These are phyloP conservation scores for Leishmania amazonensis DNA, from an alignment of 208 protist genomes.

Conservation along the genomic window DNA sequence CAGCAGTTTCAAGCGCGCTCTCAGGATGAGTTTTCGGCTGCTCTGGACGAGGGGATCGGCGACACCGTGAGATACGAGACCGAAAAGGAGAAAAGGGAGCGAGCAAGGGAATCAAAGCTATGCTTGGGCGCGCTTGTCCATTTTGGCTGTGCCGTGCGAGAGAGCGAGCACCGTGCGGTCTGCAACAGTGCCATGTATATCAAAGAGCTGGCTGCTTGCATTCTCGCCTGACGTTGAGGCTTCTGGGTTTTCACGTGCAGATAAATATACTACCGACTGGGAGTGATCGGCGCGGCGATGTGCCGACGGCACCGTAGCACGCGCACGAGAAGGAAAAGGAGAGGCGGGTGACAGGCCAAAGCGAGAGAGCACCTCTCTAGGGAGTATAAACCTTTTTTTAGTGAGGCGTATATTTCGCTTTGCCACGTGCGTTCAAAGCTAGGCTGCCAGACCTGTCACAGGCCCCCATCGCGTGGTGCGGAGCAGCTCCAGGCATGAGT, in stretches of 20 bases:
- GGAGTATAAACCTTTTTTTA: neutral
- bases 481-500: neutral
- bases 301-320: neutral
- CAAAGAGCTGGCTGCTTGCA: neutral
- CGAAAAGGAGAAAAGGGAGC: neutral
- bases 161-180: neutral
- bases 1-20: neutral
- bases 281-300: neutral
- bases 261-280: neutral
- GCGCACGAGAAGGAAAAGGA: neutral
- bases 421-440: neutral
- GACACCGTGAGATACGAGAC: neutral
- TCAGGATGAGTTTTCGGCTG: neutral
- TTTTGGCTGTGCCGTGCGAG: neutral
- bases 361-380: neutral
- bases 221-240: neutral
- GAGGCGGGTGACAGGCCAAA: neutral
- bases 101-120: neutral
- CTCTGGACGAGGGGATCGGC: neutral
- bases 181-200: neutral
- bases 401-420: neutral
- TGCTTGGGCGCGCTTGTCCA: neutral
- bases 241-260: neutral
- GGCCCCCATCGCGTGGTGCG: neutral
- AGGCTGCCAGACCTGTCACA: neutral